Base-by-base conservation (phyloP, 306 rosid genomes). In the Glycine tomentella region DNA sequence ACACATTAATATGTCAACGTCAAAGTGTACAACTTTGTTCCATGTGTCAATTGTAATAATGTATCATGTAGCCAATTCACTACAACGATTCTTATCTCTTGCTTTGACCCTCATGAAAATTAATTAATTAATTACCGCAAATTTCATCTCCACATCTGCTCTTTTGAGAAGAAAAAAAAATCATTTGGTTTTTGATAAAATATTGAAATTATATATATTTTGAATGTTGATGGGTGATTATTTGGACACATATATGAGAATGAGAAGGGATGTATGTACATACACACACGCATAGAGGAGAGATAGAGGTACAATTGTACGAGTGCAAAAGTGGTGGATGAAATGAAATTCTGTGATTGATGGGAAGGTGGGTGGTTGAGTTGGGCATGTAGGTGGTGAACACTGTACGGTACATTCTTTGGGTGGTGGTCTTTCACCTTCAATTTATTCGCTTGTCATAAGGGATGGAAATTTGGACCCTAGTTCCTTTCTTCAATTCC, bases 1-100 rank as follows among this genome's bases (percentile, higher is more conserved):
- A 52, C 25, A 20, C 62, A 31, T 73, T 79, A 85, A 74, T n/a
- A 13, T 68, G 90, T 89, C 94, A 86, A 85, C 62, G 89, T 89
- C 90, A 80, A 79, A 88, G 75, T 73, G 45, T 83, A 72, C 87
- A 87, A 76, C 82, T 87, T 86, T 87, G 90, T 84, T 86, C 83
- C 87, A 76, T 52, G 76, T 81, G 76, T 84, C 85, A 76, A n/a
- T 84, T 71, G 46, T 38, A 46, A 75, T 57, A 57, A 75, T 82
- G 81, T 55, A 46, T 65, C 9, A 16, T 5, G 4, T 75, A 20
- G 25, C 25, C 56, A 15, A 17, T 71, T 20, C 57, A 38, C 40
- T 20, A 15, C 42, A 17, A 4, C 25, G 25, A 38, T 17, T 38
- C 42, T 38, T 38, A 38, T 38, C 5, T 4, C 42, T 38, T 38